Evolutionary conservation across 495 filamentous ascomycete species (phyloP).

Genomic region (Xylaria grammica): DNA sequence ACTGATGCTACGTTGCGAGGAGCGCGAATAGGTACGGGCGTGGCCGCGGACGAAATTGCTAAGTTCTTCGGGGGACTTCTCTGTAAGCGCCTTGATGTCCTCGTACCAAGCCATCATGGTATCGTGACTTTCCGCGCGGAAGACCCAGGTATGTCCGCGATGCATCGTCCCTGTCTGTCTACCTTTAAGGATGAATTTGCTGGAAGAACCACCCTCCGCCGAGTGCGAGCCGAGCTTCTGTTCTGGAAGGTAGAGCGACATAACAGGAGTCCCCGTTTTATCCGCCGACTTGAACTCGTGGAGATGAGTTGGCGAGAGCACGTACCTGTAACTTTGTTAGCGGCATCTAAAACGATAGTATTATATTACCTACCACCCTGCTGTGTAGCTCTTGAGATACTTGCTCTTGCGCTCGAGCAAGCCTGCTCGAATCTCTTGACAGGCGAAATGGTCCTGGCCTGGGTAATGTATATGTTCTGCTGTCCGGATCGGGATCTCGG

Average conservation of each 20-base stretch:
- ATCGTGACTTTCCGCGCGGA: constrained; percentile 91
- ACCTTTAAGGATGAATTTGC: constrained; percentile 97
- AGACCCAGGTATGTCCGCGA: constrained; percentile 96
- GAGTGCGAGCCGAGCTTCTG: constrained; percentile 96
- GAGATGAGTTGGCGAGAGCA: constrained; percentile 92
- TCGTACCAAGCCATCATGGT: constrained; percentile 98
- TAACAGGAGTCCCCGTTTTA: constrained; percentile 72
- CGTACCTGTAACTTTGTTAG: constrained; percentile 75
- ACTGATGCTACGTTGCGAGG: constrained; percentile 66
- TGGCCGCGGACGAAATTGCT: constrained; percentile 83
- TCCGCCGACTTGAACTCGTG: constrained; percentile 96
- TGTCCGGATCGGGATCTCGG: constrained; percentile 75
- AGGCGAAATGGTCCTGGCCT: constrained; percentile 86
- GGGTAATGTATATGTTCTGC: constrained; percentile 89
- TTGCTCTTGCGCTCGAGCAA: constrained; percentile 98
- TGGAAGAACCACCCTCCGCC: constrained; percentile 80
- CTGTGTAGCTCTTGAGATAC: constrained; percentile 96
- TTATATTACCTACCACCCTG: constrained; percentile 77
- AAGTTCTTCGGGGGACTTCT: constrained; percentile 86
- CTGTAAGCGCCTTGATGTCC: constrained; percentile 85
- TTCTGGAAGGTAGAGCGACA: constrained; percentile 94
- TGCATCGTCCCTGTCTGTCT: constrained; percentile 93
- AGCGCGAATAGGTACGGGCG: constrained; percentile 73
- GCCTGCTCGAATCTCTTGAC: constrained; percentile 83
- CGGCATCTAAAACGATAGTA: constrained; percentile 6